These are phyloP conservation scores for Tetragonia tetragonoides DNA, from an alignment of 148 eudicot genomes.

Conservation along the genomic window DNA sequence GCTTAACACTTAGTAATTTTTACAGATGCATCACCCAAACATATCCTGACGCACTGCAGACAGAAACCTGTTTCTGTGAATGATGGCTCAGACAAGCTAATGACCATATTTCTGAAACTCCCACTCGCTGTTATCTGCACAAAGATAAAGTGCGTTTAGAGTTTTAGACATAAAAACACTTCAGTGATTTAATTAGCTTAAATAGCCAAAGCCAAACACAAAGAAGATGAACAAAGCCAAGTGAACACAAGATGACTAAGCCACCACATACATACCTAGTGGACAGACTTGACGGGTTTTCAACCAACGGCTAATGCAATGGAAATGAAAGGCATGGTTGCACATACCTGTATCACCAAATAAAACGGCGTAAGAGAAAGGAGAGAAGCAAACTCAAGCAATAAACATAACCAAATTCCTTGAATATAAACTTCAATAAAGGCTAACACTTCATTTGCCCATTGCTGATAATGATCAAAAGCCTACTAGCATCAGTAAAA, in stretches of 20 bases:
- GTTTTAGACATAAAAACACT: background rate
- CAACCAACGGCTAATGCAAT: constrained; percentile 91
- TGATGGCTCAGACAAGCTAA: constrained; percentile 18
- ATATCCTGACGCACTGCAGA: too few species aligned
- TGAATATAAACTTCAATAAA: too few species aligned
- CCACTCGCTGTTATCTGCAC: constrained; percentile 89
- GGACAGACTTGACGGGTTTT: constrained; percentile 96
- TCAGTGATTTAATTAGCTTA: background rate
- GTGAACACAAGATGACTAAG: background rate
- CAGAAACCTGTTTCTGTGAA: too few species aligned
- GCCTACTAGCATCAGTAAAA: too few species aligned
- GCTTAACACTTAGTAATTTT: too few species aligned
- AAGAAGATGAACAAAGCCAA: background rate
- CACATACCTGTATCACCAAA: background rate
- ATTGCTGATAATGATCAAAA: too few species aligned
- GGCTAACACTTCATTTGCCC: too few species aligned
- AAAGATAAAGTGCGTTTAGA: background rate
- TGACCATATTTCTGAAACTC: constrained; percentile 94
- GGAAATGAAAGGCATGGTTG: constrained; percentile 82
- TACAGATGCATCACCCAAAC: too few species aligned
- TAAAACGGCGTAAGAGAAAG: background rate
- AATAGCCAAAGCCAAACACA: background rate
- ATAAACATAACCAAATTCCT: background rate
- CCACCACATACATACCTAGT: constrained; percentile 40
- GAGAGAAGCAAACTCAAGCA: background rate